phyloP scores from a whole-genome alignment of 805 yeast species.

The Candida jianshihensis region DNA sequence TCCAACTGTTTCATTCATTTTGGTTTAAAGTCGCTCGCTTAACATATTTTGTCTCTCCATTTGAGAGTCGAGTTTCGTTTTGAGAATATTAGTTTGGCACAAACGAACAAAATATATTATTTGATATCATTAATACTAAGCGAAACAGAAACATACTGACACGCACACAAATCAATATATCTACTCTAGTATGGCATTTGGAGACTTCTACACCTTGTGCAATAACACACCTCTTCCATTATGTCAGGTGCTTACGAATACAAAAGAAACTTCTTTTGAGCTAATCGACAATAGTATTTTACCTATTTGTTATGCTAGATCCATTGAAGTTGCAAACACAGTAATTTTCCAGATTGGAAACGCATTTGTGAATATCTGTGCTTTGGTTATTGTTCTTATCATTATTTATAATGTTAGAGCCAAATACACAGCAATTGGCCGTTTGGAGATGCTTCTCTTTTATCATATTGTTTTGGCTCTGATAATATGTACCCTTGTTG shows the following conservation, averaged over 20 bases:
- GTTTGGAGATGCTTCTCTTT: conserved; percentile 76
- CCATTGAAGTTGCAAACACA: conserved; percentile 85
- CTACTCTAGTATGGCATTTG: conserved; percentile 48
- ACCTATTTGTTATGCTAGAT: conserved; percentile 77
- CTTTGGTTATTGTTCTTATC: conserved; percentile 55
- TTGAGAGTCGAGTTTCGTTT: too few species aligned
- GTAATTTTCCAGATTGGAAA: conserved; percentile 84
- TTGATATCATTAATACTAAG: too few species aligned
- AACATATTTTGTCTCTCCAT: too few species aligned
- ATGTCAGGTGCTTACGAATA: conserved; percentile 66
- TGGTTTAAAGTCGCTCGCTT: too few species aligned
- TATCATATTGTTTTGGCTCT: conserved; percentile 54
- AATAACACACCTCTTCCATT: conserved; percentile 65
- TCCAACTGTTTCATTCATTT: too few species aligned
- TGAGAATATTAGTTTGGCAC: too few species aligned
- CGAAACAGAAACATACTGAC: too few species aligned
- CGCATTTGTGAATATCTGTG: conserved; percentile 77
- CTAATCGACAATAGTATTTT: conserved; percentile 51
- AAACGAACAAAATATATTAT: too few species aligned
- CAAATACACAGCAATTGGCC: conserved; percentile 92
- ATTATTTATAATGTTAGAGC: conserved; percentile 72
- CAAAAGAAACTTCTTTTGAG: conserved; percentile 22
- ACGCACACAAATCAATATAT: too few species aligned
- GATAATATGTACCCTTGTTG: conserved; percentile 61
- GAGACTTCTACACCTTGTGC: conserved; percentile 58